A percentile compares a stretch with the other conserved stretches of the same genome.
Conservation (phyloP, 441 rosid species). For the Euphorbia schlechtendalii region DNA sequence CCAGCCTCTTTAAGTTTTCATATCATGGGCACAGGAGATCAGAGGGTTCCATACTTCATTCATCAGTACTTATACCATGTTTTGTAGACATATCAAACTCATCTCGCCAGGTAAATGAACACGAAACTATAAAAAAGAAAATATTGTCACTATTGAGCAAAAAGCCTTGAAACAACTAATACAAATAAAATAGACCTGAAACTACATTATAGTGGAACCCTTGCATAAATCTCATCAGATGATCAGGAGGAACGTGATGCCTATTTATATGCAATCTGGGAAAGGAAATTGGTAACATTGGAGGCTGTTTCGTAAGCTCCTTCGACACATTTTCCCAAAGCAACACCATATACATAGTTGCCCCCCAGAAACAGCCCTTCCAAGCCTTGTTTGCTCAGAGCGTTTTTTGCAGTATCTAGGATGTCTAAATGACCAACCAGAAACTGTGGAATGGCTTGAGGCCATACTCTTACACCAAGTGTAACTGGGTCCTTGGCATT, state of each 20-base stretch:
- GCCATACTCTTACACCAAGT: constrained; percentile 74
- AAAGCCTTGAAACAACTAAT: too few species aligned
- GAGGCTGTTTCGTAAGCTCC: constrained; percentile 71
- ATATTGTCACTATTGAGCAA: too few species aligned
- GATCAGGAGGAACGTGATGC: neutral
- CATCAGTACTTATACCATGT: neutral
- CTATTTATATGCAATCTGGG: constrained; percentile 50
- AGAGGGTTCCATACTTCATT: too few species aligned
- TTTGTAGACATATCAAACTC: neutral
- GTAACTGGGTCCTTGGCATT: constrained; percentile 56
- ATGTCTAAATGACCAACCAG: constrained; percentile 71
- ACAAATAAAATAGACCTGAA: neutral
- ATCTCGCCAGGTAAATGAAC: neutral
- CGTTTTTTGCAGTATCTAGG: constrained; percentile 51
- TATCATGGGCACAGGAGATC: too few species aligned
- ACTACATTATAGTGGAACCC: neutral
- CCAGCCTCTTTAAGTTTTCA: too few species aligned
- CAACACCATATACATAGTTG: constrained; percentile 80
- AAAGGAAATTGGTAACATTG: constrained; percentile 53
- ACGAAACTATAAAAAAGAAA: neutral
- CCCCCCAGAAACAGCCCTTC: constrained; percentile 77
- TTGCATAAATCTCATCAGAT: neutral
- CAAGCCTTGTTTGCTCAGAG: constrained; percentile 41
- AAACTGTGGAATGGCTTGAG: constrained; percentile 86
- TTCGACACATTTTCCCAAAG: constrained; percentile 78